Base-by-base conservation (phyloP, 495 filamentous ascomycete genomes). In the Aspergillus sclerotioniger region DNA sequence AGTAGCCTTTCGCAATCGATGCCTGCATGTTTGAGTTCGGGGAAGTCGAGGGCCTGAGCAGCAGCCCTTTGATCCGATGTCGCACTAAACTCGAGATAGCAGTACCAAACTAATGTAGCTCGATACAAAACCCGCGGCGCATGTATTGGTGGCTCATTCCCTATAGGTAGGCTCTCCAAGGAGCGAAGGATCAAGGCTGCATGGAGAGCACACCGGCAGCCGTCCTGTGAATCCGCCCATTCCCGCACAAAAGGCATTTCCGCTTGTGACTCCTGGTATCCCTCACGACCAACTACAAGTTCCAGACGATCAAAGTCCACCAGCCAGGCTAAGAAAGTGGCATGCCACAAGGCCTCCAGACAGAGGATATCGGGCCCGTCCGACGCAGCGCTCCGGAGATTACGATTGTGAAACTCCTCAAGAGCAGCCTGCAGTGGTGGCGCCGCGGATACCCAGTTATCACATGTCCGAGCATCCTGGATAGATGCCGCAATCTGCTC, bases 301-400 rank as follows among this genome's bases (percentile, higher is more conserved):
- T 71, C 68, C 7, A 75, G 58, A 10, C 59, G 53, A 43, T 72
- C 61, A 10, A 69, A 61, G 47, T 73, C 61, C 10, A 58, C 49
- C 58, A 63, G 64, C 0, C 69, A 47, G 19, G 53, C 53, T 16
- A 72, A 68, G 62, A 71, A 72, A 15, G 59, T 59, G 8, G 58
- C 50, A 49, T 75, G 71, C 72, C 72, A 73, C 19, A 72, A 64
- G 15, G 65, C 62, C 51, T 65, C 62, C 4, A 69, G 62, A 53
- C 54, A 60, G 29, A 54, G 49, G 37, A 59, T 53, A 54, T 59
- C 62, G 53, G 25, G 25, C 5, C 25, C 29, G 37, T 44, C 55
- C 57, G 20, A 52, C 55, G 58, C 8, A 10, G 6, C 20, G 8
- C 7, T 21, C 25, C 6, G 20, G 47, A 50, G 2, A n/a, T 50